Evolutionary conservation across 1,284 basidiomycete species (phyloP), one percentile per base, ranked within the genome.

Genomic region (Erythrobasidium hasegawianum): DNA sequence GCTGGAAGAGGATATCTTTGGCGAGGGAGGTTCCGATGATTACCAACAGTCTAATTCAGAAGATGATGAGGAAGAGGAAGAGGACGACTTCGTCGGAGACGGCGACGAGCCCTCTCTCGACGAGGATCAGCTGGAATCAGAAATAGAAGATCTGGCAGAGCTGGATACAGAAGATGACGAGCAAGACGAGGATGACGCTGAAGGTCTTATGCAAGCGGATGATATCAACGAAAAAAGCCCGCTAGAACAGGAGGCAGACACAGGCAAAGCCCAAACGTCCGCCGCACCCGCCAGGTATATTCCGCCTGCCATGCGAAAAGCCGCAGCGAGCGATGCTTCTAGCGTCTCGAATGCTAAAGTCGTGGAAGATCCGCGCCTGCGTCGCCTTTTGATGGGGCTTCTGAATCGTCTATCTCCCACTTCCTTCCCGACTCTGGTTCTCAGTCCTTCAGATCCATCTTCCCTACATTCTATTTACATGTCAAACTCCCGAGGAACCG

Each of bases 401-500:
- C 73, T 54, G 50, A 73, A 71, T 72, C 78, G 55, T 67, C 73
- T 53, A 55, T 70, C 38, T 68, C 70, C 29, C 71, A 76, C 69
- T 40, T 97, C 97, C 73, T 86, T 97, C 66, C 83, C 85, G 9
- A 82, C 84, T 0, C 90, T 97, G 50, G 75, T 97, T 7, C 55
- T 65, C 24, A 57, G 57, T 27, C 54, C 55, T 9, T 41, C 43
- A 13, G 62, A 65, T 24, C 38, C 39, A 18, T 83, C 85, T 53
- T 84, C 85, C 53, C 81, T 95, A 27, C 89, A 95, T 73, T 83
- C 83, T 2, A 76, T 92, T 8, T 97, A 95, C 75, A 81, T 87
- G 62, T 83, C 85, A 45, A 79, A 93, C 76, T 81, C 88, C 43
- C 83, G 95, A 64, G 87, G 76, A 87, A 90, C 96, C 72, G 88